Percentiles rank a stretch among this genome's conserved stretches.
phyloP scores from a whole-genome alignment of 768 basidiomycete species.

The Calvatia gigantea region DNA sequence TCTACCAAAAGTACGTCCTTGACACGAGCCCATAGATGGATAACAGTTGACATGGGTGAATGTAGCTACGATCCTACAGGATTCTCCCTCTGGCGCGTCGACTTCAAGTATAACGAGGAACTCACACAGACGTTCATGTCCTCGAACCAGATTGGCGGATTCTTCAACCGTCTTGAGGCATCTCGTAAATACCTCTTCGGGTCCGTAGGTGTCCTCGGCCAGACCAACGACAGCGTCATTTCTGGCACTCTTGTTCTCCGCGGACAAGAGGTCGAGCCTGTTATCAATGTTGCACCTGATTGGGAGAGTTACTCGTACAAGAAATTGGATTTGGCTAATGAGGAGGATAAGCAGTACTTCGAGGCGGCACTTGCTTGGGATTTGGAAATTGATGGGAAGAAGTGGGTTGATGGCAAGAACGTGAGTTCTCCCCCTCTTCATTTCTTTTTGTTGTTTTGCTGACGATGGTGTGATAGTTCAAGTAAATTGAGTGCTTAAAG shows the following conservation, averaged over 20 bases:
- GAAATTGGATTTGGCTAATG: constrained; percentile 70
- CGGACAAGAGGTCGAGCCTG: constrained; percentile 68
- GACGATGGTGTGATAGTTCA: background rate
- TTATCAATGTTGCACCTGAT: constrained; percentile 82
- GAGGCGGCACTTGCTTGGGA: constrained; percentile 95
- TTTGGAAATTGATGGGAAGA: constrained; percentile 81
- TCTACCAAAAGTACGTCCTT: constrained; percentile 92
- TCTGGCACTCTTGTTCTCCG: constrained; percentile 80
- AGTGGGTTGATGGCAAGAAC: constrained; percentile 89
- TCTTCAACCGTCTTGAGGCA: constrained; percentile 97
- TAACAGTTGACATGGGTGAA: background rate
- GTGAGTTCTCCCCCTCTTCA: constrained; percentile 42
- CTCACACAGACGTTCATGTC: constrained; percentile 94
- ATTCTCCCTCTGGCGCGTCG: constrained; percentile 87
- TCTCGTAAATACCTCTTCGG: constrained; percentile 97
- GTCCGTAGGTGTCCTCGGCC: constrained; percentile 87
- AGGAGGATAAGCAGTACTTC: constrained; percentile 84
- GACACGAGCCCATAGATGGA: background rate
- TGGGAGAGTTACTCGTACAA: constrained; percentile 86
- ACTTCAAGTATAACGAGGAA: constrained; percentile 97
- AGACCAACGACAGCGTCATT: constrained; percentile 73
- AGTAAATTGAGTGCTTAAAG: background rate
- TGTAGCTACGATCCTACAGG: constrained; percentile 82
- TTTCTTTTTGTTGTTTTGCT: background rate
- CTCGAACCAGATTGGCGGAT: constrained; percentile 88